These are phyloP conservation scores for Geotrichum cucujoidarum DNA, from an alignment of 1,139 yeast species.

Conservation along the genomic window DNA sequence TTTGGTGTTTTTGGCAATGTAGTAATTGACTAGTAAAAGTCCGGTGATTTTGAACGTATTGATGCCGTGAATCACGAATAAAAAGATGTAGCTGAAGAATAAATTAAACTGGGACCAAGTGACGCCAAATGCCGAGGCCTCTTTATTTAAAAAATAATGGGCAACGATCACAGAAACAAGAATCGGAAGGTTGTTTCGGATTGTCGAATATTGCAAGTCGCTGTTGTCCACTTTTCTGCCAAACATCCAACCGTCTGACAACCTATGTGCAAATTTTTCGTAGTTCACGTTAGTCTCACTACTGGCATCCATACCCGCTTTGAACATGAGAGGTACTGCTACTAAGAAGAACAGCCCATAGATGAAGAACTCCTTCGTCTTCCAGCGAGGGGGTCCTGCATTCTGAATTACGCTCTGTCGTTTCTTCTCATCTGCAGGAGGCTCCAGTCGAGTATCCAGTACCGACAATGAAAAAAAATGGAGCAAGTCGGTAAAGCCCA, in stretches of 20 bases:
- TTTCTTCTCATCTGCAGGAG: slow-evolving; percentile 48
- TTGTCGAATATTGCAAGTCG: slow-evolving; percentile 82
- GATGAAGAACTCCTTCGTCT: slow-evolving; percentile 63
- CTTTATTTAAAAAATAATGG: slow-evolving; percentile 44
- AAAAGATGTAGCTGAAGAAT: slow-evolving; percentile 61
- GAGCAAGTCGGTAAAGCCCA: slow-evolving; percentile 16
- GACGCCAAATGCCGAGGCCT: slow-evolving; percentile 37
- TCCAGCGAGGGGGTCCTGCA: slow-evolving; percentile 64
- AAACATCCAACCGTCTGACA: slow-evolving; percentile 62
- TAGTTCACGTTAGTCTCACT: slow-evolving; percentile 70
- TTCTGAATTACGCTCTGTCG: slow-evolving; percentile 40
- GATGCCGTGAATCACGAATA: slow-evolving; percentile 77
- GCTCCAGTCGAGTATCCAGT: slow-evolving; percentile 65
- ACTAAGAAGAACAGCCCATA: slow-evolving; percentile 59
- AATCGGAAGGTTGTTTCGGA: slow-evolving; percentile 71
- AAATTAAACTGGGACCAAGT: slow-evolving; percentile 51
- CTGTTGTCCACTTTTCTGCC: slow-evolving; percentile 57
- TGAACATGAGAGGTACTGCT: slow-evolving; percentile 76
- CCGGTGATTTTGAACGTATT: slow-evolving; percentile 56
- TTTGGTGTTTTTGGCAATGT: slow-evolving; percentile 45
- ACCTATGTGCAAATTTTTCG: slow-evolving; percentile 52
- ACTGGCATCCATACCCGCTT: slow-evolving; percentile 77
- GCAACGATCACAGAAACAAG: slow-evolving; percentile 49
- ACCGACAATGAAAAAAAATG: slow-evolving; percentile 61
- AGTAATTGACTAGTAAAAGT: slow-evolving; percentile 54